Percentiles rank a stretch among this genome's conserved stretches.
phyloP scores from a whole-genome alignment of 208 protist genomes.

The Crithidia bombi region DNA sequence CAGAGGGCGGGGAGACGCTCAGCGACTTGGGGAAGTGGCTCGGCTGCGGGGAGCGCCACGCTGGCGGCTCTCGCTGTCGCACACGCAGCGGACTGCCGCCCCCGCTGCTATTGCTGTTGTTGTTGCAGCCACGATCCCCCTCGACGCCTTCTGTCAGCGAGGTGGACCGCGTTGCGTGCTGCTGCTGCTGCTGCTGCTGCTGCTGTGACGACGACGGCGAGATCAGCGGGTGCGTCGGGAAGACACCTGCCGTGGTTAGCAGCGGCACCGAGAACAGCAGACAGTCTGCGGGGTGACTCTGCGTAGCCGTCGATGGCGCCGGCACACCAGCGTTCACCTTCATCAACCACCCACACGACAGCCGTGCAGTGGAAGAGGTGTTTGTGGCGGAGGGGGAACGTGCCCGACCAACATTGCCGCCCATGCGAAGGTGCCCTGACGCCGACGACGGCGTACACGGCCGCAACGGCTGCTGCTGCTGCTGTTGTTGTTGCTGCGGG shows the following conservation, averaged over 20 bases:
- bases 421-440: conserved; percentile 25
- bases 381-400: conserved; percentile 17
- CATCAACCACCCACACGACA: conserved; percentile 21
- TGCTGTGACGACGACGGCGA: too few species aligned
- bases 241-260: background rate
- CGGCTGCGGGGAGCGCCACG: conserved; percentile 36
- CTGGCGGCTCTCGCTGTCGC: conserved; percentile 31
- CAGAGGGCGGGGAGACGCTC: conserved; percentile 25
- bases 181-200: conserved; percentile 15
- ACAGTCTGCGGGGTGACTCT: too few species aligned
- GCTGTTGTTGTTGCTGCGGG: background rate
- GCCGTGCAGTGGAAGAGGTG: background rate
- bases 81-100: conserved; percentile 5
- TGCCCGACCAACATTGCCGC: conserved; percentile 17
- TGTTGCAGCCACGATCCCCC: too few species aligned
- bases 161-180: background rate
- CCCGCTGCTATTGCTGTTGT: conserved; percentile 12
- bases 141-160: too few species aligned
- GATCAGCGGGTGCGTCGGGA: background rate
- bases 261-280: background rate
- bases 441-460: background rate
- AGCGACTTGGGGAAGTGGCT: conserved; percentile 23
- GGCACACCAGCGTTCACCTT: conserved; percentile 4
- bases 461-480: background rate
- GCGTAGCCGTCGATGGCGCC: background rate